phyloP scores from a whole-genome alignment of 805 yeast species.

The Danielia oregonensis region DNA sequence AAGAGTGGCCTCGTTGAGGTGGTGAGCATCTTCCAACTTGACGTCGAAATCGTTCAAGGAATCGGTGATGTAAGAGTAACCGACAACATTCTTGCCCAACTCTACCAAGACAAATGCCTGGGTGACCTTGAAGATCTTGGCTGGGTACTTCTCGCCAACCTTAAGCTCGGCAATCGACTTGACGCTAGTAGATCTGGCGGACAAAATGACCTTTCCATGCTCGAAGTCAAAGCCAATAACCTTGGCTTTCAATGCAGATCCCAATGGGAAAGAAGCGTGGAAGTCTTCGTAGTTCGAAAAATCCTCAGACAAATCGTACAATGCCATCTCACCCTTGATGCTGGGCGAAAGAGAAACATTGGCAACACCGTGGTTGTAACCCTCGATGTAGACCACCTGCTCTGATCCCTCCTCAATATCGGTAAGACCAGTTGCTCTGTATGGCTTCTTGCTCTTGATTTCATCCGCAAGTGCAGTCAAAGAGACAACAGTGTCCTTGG shows the following conservation, averaged over 20 bases:
- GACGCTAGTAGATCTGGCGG: slow-evolving; percentile 45
- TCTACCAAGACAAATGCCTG: slow-evolving; percentile 65
- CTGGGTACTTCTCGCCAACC: slow-evolving; percentile 57
- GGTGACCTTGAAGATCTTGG: slow-evolving; percentile 54
- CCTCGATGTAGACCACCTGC: slow-evolving; percentile 62
- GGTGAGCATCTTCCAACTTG: slow-evolving; percentile 46
- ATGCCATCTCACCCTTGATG: slow-evolving; percentile 61
- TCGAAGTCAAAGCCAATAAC: slow-evolving; percentile 54
- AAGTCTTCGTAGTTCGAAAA: slow-evolving; percentile 45
- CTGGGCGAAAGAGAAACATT: slow-evolving; percentile 72
- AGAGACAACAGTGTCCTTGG: slow-evolving; percentile 58
- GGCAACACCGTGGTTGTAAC: slow-evolving; percentile 52
- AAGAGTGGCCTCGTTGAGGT: slow-evolving; percentile 50
- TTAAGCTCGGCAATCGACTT: slow-evolving; percentile 46
- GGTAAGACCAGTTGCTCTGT: slow-evolving; percentile 12
- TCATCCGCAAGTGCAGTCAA: slow-evolving; percentile 52
- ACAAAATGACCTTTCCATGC: slow-evolving; percentile 46
- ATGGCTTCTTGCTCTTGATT: slow-evolving; percentile 17
- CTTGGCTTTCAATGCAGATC: slow-evolving; percentile 59
- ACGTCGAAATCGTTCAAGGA: slow-evolving; percentile 66
- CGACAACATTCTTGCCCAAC: slow-evolving; percentile 59
- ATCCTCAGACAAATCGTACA: slow-evolving; percentile 60
- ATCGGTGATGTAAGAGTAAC: slow-evolving; percentile 70
- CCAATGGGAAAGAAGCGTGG: slow-evolving; percentile 63
- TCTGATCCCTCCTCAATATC: slow-evolving; percentile 46